Base-by-base conservation (phyloP, 495 filamentous ascomycete genomes). In the Penicillium taxi region DNA sequence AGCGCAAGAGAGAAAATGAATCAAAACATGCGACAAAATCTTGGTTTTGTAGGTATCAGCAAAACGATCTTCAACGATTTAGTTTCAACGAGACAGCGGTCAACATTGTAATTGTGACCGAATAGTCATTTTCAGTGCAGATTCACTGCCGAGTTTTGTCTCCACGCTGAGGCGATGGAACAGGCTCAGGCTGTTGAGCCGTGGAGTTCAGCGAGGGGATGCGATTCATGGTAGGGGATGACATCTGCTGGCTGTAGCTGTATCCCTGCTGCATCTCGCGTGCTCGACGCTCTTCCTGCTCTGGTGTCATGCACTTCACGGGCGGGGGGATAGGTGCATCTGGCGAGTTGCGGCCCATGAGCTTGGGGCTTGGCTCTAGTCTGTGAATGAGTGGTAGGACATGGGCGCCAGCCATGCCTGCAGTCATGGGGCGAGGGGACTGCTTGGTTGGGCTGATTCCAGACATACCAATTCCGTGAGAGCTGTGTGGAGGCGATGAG, bases 361-460 rank as follows among this genome's bases (percentile, higher is more conserved):
- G 42, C 41, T 69, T 69, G 0, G 67, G 66, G 37, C 61, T 73
- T 1, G 71, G 71, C 21, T 70, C 64, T 11, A 75, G 47, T 40
- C 48, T 57, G 46, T 66, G 66, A 6, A 72, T 61, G 0, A 71
- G 72, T 11, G 71, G 72, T 12, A 76, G 41, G 5, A 74, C 53
- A 0, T 64, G 63, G 1, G 66, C 64, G 6, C 66, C 61, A 5
- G 63, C 57, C 19, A 74, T 52, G 28, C 58, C 59, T 8, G 64
- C 64, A 9, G 72, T 70, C 23, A 64, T 39, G 1, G 70, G 68
- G 11, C 73, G 69, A 26, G 71, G 66, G 4, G 69, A 70, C 25
- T 86, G 80, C 53, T 93, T 93, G 26, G 73, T 81, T 4, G 86
- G 86, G 12, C 85, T 89, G 23, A 86, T 59, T 5, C 84, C 84